Evolutionary conservation across 176 grass and related monocot genomes (phyloP), one percentile per base, ranked within the genome.

Genomic region (Pharus latifolius): DNA sequence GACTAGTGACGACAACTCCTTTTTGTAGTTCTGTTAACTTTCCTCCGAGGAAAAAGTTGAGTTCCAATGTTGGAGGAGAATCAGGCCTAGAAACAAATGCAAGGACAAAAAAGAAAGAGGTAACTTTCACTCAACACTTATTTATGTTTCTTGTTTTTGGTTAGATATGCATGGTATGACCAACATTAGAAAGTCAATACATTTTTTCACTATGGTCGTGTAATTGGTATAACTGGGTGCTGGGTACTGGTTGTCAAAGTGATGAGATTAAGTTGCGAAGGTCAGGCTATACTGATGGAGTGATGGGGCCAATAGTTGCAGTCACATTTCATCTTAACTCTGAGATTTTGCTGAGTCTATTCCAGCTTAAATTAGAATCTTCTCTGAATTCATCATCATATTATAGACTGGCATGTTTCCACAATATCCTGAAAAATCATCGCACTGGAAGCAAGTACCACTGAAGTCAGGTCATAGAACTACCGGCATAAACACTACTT

Each of bases 1-100:
- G 14, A 63, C n/a, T n/a, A n/a, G n/a, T n/a, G n/a, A 84, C 56
- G 40, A 45, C 40, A 37, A 67, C 15, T 77, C 76, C 5, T 80
- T 20, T 70, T 26, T 67, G 42, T 71, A 96, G 88, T 49, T 96
- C 82, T 22, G 70, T 81, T 55, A 81, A 88, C 63, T 62, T 96
- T 56, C 82, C 82, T 76, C 70, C 82, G 38, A 86, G 74, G 67
- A 96, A 91, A 82, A 56, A 56, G 24, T 38, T 70, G 65, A 80
- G 61, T 63, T 81, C 70, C 30, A 73, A 19, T 78, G 53, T 78
- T 63, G 78, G 63, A 83, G 26, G 28, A 63, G 82, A 74, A 76
- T 51, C 31, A 63, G 56, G 40, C 43, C 40, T 46, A 18, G 65
- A 59, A 82, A 80, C 80, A 15, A 44, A 68, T 61, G 20, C 43